These are phyloP conservation scores for Paecilomyces formosus DNA, from an alignment of 2,329 filamentous ascomycete genomes.

Conservation along the genomic window DNA sequence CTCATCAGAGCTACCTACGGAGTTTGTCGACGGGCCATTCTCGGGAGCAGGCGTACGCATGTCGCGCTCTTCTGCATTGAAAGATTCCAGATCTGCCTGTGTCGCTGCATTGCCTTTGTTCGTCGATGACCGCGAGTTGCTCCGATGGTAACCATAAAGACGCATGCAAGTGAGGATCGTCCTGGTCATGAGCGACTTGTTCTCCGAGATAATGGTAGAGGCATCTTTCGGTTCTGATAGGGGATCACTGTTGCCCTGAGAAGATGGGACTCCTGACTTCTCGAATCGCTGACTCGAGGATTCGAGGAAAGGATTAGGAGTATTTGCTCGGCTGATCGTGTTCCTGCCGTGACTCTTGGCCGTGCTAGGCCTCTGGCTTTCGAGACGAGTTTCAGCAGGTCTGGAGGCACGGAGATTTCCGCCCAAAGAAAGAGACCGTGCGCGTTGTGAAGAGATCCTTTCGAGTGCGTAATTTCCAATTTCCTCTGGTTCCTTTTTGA, in stretches of 20 bases:
- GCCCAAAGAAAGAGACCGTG: slow-evolving; percentile 26
- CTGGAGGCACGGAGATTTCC: slow-evolving; percentile 16
- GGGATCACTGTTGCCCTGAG: slow-evolving; percentile 5
- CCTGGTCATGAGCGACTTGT: slow-evolving; percentile 34
- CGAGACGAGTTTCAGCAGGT: slow-evolving; percentile 9
- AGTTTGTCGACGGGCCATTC: slow-evolving; percentile 5
- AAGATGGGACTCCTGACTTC: slow-evolving; percentile 1
- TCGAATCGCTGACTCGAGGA: slow-evolving; percentile 5
- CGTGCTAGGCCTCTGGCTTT: slow-evolving; percentile 14
- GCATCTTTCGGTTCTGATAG: slow-evolving; percentile 15
- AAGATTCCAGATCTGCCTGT: slow-evolving; percentile 4
- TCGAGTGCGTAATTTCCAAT: slow-evolving; percentile 19
- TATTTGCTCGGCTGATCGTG: slow-evolving; percentile 8
- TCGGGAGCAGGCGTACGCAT: slow-evolving; percentile 3
- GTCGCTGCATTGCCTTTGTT: slow-evolving; percentile 8
- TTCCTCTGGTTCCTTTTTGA: slow-evolving; percentile 31
- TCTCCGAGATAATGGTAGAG: slow-evolving; percentile 25
- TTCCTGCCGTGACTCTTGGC: slow-evolving; percentile 12
- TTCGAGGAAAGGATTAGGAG: slow-evolving; percentile 20
- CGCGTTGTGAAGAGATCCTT: slow-evolving; percentile 19
- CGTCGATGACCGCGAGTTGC: slow-evolving; percentile 15
- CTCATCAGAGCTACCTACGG: slow-evolving; percentile 18
- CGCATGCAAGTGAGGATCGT: slow-evolving; percentile 38
- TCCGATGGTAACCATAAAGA: slow-evolving; percentile 34
- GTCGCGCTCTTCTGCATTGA: slow-evolving; percentile 11